These are phyloP conservation scores for Bryopsis sp. DNA, from an alignment of 139 green algal species.

Conservation along the genomic window DNA sequence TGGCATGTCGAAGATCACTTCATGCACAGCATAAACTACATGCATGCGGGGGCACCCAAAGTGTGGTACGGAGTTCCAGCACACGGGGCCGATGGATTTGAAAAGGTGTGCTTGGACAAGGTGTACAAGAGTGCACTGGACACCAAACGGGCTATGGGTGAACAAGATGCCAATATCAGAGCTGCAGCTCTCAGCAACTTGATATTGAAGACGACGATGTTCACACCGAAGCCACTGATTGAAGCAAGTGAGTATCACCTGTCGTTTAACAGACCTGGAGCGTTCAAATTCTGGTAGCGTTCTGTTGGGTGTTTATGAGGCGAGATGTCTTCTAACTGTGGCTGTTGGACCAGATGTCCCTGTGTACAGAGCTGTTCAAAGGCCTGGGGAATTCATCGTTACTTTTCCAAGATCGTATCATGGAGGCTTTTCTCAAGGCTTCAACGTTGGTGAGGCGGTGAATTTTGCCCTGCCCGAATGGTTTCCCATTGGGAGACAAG, in stretches of 20 bases:
- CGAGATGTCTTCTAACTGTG: no score
- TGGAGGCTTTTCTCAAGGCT: slow-evolving; percentile 54
- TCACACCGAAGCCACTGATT: slow-evolving; percentile 1
- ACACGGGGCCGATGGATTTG: slow-evolving; percentile 51
- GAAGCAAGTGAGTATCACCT: slow-evolving; percentile 6
- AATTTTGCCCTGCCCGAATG: slow-evolving; percentile 68
- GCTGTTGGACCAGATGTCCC: slow-evolving; percentile 36
- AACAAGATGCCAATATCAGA: neutral
- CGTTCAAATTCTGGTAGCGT: no score
- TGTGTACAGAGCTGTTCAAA: slow-evolving; percentile 57
- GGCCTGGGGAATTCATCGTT: slow-evolving; percentile 65
- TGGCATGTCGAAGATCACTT: slow-evolving; percentile 93
- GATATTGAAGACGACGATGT: neutral
- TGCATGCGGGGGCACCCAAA: slow-evolving; percentile 78
- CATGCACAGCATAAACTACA: slow-evolving; percentile 55
- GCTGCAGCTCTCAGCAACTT: neutral
- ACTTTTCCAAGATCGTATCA: slow-evolving; percentile 73
- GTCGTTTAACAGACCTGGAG: neutral
- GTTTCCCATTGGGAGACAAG: slow-evolving; percentile 20
- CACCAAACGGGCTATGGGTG: neutral
- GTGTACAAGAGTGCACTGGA: slow-evolving; percentile 28
- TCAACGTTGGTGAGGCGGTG: slow-evolving; percentile 69
- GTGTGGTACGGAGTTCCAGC: slow-evolving; percentile 68
- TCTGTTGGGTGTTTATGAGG: no score
- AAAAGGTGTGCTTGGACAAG: slow-evolving; percentile 35